Conservation (phyloP, 768 basidiomycete species). For the Chlorophyllum brunneum region DNA sequence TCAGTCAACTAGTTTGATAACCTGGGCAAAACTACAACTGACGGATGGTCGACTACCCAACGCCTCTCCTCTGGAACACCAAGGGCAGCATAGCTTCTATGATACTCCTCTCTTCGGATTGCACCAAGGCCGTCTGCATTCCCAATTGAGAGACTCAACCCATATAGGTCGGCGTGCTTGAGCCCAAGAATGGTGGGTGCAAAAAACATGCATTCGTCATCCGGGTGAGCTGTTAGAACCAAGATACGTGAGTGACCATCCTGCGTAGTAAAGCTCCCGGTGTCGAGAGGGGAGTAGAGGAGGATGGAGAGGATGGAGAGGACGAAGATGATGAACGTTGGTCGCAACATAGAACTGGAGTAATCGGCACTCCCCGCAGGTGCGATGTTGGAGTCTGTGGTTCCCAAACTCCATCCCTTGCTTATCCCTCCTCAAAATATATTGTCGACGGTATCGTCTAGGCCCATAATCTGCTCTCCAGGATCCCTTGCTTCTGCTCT, state of each 20-base stretch:
- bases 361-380: too few species aligned
- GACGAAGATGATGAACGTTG: constrained; percentile 23
- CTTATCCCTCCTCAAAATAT: too few species aligned
- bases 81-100: constrained; percentile 59
- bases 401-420: too few species aligned
- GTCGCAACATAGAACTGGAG: too few species aligned
- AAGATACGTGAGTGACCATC: constrained; percentile 34
- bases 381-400: too few species aligned
- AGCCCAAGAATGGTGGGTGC: constrained; percentile 74
- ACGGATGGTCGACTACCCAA: constrained; percentile 71
- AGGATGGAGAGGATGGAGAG: constrained; percentile 28
- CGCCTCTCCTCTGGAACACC: constrained; percentile 55
- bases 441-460: too few species aligned
- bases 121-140: constrained; percentile 76
- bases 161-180: constrained; percentile 33
- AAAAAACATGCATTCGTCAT: constrained; percentile 95
- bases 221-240: constrained; percentile 88
- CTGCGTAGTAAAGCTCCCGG: constrained; percentile 20
- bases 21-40: constrained; percentile 24
- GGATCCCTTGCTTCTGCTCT: too few species aligned
- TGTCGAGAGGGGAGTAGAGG: constrained; percentile 27
- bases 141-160: constrained; percentile 74
- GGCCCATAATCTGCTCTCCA: too few species aligned
- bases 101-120: constrained; percentile 54
- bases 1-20: constrained; percentile 9